Conservation (phyloP, 2,329 filamentous ascomycete genomes). For the Tolypocladium nubicola region DNA sequence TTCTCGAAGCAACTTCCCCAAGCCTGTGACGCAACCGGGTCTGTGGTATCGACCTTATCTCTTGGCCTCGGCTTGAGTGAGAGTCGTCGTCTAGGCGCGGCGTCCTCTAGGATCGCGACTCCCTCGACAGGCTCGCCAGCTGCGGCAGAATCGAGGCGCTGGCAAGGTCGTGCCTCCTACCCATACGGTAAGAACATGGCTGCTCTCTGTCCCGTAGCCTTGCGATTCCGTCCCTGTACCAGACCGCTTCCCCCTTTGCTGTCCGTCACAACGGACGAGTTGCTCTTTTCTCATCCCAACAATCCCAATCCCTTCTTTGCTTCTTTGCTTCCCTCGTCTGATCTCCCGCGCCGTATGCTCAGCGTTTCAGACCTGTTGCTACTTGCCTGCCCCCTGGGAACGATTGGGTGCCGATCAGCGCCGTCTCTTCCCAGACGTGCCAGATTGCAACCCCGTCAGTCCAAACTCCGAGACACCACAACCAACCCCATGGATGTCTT, state of each 20-base stretch:
- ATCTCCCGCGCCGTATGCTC: constrained; percentile 3
- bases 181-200: neutral
- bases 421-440: neutral
- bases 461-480: neutral
- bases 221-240: neutral
- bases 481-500: no score
- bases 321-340: constrained; percentile 11
- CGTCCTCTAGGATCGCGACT: neutral
- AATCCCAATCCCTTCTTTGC: constrained; percentile 7
- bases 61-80: neutral
- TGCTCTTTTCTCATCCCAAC: constrained; percentile 12
- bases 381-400: constrained; percentile 13
- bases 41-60: neutral
- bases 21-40: neutral
- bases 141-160: neutral
- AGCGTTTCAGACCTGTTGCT: constrained; percentile 11
- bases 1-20: neutral
- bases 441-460: constrained; percentile 1
- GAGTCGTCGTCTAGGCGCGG: neutral
- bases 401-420: constrained; percentile 1
- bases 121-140: neutral
- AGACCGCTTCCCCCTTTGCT: constrained; percentile 2
- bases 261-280: constrained; percentile 8
- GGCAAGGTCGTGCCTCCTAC: neutral
- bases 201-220: neutral